Conservation (phyloP, 2,329 filamentous ascomycete species). For the Zarea fungicola region DNA sequence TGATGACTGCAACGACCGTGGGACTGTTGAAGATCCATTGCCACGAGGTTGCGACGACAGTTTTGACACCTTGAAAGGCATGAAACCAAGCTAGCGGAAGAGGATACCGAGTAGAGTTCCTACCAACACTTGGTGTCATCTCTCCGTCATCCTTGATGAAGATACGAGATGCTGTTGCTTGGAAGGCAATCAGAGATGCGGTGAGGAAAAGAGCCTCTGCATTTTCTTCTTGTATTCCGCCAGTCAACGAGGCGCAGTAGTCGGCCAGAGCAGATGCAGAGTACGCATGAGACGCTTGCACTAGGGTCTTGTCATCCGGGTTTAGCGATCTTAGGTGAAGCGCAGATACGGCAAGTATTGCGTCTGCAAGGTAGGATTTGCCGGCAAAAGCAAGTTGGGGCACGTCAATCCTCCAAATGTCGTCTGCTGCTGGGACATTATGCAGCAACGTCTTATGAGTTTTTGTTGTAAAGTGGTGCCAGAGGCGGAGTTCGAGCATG, state of each 20-base stretch:
- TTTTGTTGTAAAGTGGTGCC: constrained; percentile 59
- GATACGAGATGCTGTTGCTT: constrained; percentile 58
- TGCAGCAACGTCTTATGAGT: constrained; percentile 57
- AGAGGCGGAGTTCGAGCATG: constrained; percentile 55
- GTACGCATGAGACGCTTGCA: constrained; percentile 59
- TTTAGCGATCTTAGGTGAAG: constrained; percentile 53
- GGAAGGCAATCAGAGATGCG: constrained; percentile 59
- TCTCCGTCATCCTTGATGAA: constrained; percentile 53
- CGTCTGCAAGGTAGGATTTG: constrained; percentile 55
- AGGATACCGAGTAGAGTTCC: constrained; percentile 42
- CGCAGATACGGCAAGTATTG: constrained; percentile 59
- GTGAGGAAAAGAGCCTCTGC: constrained; percentile 60
- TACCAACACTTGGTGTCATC: constrained; percentile 25
- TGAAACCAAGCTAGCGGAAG: constrained; percentile 63
- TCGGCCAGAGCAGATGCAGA: constrained; percentile 58
- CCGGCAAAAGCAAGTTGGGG: constrained; percentile 57
- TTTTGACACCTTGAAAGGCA: constrained; percentile 62
- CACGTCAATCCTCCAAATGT: constrained; percentile 56
- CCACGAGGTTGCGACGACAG: constrained; percentile 60
- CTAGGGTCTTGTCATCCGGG: constrained; percentile 55
- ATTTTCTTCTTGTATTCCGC: constrained; percentile 53
- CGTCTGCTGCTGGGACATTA: constrained; percentile 44
- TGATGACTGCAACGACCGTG: constrained; percentile 56
- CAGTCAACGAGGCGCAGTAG: constrained; percentile 51
- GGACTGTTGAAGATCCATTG: constrained; percentile 55